A percentile compares a stretch with the other conserved stretches of the same genome.
These are phyloP conservation scores for Monilinia vaccinii-corymbosi DNA, from an alignment of 2,329 filamentous ascomycete genomes.

Conservation along the genomic window DNA sequence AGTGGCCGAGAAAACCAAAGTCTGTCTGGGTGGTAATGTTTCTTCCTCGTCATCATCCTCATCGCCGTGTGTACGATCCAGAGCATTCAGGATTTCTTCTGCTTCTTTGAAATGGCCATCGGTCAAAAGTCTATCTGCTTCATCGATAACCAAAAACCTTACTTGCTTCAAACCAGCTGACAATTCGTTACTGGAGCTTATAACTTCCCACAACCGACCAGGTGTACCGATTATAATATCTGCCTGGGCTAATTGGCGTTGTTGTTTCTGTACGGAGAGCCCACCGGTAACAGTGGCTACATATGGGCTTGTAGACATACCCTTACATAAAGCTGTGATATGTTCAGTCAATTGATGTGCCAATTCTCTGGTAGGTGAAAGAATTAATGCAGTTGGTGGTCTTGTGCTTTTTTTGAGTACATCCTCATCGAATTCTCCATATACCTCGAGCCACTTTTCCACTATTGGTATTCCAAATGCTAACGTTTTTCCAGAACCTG, in stretches of 20 bases:
- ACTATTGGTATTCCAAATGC: constrained; percentile 92
- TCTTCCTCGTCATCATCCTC: constrained; percentile 40
- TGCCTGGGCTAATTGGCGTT: constrained; percentile 70
- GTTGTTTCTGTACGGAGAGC: constrained; percentile 89
- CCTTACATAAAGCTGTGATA: constrained; percentile 62
- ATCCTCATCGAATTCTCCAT: constrained; percentile 34
- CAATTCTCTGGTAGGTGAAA: constrained; percentile 87
- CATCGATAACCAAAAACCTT: constrained; percentile 80
- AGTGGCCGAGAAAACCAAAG: constrained; percentile 91
- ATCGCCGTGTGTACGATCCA: constrained; percentile 56
- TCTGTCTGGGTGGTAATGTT: constrained; percentile 54
- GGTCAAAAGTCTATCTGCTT: constrained; percentile 84
- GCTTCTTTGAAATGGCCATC: constrained; percentile 94
- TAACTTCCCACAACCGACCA: constrained; percentile 87
- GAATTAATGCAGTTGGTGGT: constrained; percentile 63
- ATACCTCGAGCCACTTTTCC: constrained; percentile 62
- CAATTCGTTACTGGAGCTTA: constrained; percentile 64
- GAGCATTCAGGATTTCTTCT: constrained; percentile 71
- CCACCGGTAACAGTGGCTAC: constrained; percentile 90
- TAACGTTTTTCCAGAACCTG: constrained; percentile 92
- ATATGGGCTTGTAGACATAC: constrained; percentile 51
- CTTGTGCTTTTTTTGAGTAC: constrained; percentile 30
- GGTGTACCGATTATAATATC: constrained; percentile 93
- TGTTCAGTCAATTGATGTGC: constrained; percentile 87
- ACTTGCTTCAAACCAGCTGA: constrained; percentile 64